Conservation (phyloP, 2,329 filamentous ascomycete species). For the Coniochaeta sp. region DNA sequence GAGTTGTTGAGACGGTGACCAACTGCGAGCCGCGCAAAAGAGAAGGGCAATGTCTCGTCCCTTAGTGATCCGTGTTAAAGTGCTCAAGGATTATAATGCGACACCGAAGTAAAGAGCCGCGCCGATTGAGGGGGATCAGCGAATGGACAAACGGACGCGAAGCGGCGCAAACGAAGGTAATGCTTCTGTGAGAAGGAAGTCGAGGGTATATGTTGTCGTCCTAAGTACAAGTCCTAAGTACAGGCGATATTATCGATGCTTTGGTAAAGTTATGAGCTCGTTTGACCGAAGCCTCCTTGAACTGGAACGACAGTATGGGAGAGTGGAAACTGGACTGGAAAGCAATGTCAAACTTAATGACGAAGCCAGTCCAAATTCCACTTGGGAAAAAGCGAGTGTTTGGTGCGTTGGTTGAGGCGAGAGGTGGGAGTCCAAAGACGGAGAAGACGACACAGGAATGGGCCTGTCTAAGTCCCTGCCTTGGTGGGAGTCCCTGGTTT, state of each 20-base stretch:
- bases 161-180: neutral
- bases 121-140: neutral
- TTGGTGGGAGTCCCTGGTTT: neutral
- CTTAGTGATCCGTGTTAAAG: neutral
- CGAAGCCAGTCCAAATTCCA: neutral
- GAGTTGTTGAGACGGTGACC: too few species aligned
- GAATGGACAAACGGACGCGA: neutral
- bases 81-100: neutral
- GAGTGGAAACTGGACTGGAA: neutral
- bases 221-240: neutral
- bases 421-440: neutral
- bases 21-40: neutral
- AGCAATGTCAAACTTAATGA: neutral
- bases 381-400: neutral
- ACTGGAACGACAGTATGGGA: neutral
- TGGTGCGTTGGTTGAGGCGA: neutral
- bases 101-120: neutral
- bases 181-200: neutral
- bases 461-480: neutral
- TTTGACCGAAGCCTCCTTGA: neutral
- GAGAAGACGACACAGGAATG: neutral
- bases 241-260: neutral
- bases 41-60: neutral
- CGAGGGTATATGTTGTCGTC: neutral
- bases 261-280: neutral